phyloP scores from a whole-genome alignment of 139 green algal genomes.

The Chlamydomonas incerta region DNA sequence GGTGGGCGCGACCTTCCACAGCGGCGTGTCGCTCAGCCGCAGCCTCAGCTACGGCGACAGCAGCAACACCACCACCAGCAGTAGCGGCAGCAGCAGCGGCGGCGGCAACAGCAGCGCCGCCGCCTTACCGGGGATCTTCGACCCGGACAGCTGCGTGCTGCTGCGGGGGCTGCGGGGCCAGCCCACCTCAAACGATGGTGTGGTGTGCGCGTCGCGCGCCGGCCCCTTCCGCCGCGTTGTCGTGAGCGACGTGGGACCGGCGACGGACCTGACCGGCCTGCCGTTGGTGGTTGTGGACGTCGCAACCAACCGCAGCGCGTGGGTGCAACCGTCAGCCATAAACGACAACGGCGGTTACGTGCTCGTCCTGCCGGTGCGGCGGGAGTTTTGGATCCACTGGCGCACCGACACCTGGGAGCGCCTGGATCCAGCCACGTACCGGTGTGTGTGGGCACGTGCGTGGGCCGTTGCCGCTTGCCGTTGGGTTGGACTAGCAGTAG shows the following conservation, averaged over 20 bases:
- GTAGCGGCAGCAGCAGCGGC: no score
- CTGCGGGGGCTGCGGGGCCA: slow-evolving; percentile 1
- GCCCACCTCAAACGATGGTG: background rate
- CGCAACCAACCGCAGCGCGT: background rate
- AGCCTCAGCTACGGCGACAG: no score
- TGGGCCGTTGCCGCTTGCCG: background rate
- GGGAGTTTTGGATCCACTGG: slow-evolving; percentile 22
- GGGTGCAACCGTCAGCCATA: background rate
- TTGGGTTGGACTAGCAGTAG: no score
- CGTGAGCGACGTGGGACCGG: background rate
- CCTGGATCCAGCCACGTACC: background rate
- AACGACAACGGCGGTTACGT: background rate
- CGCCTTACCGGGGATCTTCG: slow-evolving; percentile 16
- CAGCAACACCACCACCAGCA: no score
- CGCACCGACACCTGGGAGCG: background rate
- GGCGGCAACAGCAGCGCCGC: no score
- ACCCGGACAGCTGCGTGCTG: slow-evolving; percentile 36
- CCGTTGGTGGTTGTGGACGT: background rate
- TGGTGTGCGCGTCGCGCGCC: background rate
- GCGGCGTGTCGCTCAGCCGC: slow-evolving; percentile 23
- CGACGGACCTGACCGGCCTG: no score
- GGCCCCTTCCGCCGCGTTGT: slow-evolving; percentile 12
- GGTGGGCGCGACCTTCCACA: slow-evolving; percentile 47
- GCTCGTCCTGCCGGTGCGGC: background rate
- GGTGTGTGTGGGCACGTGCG: no score